Evolutionary conservation across 106 monocot genomes (phyloP), one percentile per base, ranked within the genome.

Genomic region (Triglochin maritima): DNA sequence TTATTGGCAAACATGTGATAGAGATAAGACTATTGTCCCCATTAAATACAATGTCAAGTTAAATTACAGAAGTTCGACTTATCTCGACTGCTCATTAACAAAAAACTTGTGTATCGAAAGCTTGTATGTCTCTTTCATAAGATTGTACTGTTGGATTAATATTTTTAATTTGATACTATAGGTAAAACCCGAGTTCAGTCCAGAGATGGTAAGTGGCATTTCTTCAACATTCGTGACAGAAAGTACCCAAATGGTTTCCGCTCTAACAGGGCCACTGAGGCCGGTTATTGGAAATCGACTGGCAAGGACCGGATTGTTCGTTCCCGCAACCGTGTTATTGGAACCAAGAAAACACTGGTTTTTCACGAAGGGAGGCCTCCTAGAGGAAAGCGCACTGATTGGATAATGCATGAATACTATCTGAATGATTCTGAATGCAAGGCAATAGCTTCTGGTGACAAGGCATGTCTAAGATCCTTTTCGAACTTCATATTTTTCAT

Each of bases 381-480:
- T 56, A 4, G 17, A 75, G 92, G 92, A 72, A 83, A 74, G 62
- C 82, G 85, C 49, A 79, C 85, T 7, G 87, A 87, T 67, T 92
- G 92, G 92, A 92, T 88, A 49, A 92, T 92, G 92, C 92, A 92
- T 72, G 92, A 92, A 59, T 92, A 79, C 62, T 72, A 79, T 71
- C 64, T 88, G 57, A 64, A 83, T 71, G 85, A 87, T 41, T 82
- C 67, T 48, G 81, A 92, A 47, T 83, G 68, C 59, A 81, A 70
- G 77, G 49, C 47, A 45, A 47, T 56, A 57, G 70, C 80, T 50
- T 71, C 79, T 50, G 15, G 71, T 45, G 43, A 63, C 59, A 83
- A 85, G 92, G 92, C 85, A 81, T 59, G 47, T 46, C 29, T 29
- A 1, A 29, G 29, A 29, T 29, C 29, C 29, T 0, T 29, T 29